Base-by-base conservation (phyloP, 306 rosid genomes). In the Cicer judaicum region DNA sequence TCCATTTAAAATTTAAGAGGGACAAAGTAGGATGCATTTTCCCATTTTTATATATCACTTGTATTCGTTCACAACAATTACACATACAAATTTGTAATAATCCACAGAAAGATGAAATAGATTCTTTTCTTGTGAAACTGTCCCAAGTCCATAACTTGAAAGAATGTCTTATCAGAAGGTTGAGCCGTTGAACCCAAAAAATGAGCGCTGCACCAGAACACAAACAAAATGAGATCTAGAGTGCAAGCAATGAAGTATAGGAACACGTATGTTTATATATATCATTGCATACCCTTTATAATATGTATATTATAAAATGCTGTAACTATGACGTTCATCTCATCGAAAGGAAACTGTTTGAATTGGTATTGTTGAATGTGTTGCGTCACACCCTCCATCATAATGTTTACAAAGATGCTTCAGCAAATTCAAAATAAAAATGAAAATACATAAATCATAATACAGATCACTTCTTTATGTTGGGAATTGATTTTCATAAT, bases 161-260 rank as follows among this genome's bases (percentile, higher is more conserved):
- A 67, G 64, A 62, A 63, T 61, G 65, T 29, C 76, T 29, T 47
- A 68, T 90, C 87, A 91, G 74, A 94, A 94, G 36, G 97, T 94
- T 46, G 96, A 91, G 77, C 97, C 97, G 39, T 94, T 91, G 86
- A 84, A 94, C 80, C 98, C 96, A 42, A 89, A 73, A 86, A 82
- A 88, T 7, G 97, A 81, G 78, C 91, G 84, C 98, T 94, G 96
- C 66, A 72, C 40, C 84, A 78, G 50, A 70, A 76, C 84, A 68
- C 50, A 4, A 38, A 86, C 61, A 29, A 60, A 46, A 47, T 24
- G 53, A 8, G 81, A 44, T 48, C 21, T 16, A 10, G 55, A 71
- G 13, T 69, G 77, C 4, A 74, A 43, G 48, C 39, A 54, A 73
- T 46, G 39, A 64, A 82, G 55, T 7, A 13, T 19, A 7, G 6